Conservation (phyloP, 306 rosid genomes). For the Albizia julibrissin region DNA sequence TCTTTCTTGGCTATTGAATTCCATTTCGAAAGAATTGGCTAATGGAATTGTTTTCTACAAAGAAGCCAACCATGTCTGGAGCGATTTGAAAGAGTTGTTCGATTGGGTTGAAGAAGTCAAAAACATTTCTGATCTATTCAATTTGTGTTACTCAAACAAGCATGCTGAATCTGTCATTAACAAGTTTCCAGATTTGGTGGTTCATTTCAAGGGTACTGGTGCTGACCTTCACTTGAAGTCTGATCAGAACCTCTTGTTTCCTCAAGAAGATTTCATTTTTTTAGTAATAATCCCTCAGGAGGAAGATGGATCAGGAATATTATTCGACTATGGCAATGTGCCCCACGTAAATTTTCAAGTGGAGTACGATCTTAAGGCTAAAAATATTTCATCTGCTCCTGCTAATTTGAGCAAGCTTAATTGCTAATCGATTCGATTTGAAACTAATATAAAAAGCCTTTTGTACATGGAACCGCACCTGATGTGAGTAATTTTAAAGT, state of each 20-base stretch:
- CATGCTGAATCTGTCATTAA: not conserved
- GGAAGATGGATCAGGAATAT: not conserved
- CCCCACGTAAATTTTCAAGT: not conserved
- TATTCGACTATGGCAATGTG: not conserved
- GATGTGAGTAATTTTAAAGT: no score
- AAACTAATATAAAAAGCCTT: no score
- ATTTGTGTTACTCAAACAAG: not conserved
- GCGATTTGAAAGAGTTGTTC: no score
- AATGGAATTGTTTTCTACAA: no score
- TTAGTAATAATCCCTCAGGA: not conserved
- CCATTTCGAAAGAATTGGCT: no score
- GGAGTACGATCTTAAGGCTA: not conserved
- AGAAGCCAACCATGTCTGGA: no score
- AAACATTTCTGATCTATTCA: not conserved
- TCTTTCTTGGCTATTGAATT: no score
- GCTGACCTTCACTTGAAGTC: not conserved
- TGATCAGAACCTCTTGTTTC: not conserved
- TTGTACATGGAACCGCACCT: no score
- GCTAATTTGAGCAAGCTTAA: no score
- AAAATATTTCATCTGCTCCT: not conserved
- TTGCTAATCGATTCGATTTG: no score
- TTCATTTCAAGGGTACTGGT: constrained; percentile 17
- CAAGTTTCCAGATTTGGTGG: not conserved
- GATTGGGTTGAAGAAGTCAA: not conserved
- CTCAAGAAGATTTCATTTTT: not conserved